These are phyloP conservation scores for Xylaria sp. DNA, from an alignment of 2,329 filamentous ascomycete species.

Conservation along the genomic window DNA sequence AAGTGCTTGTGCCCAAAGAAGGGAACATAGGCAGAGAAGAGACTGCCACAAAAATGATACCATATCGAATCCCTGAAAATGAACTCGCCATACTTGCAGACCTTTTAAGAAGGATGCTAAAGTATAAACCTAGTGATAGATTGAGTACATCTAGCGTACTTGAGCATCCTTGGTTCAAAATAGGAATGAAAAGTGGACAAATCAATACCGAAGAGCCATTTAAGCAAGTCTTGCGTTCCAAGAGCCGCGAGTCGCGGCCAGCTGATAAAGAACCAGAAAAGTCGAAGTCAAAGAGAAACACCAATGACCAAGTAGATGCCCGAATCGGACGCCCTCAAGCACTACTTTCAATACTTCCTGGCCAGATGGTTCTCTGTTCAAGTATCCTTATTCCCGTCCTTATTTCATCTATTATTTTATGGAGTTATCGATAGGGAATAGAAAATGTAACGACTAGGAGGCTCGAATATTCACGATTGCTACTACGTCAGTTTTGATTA, in stretches of 20 bases:
- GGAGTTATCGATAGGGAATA: background rate
- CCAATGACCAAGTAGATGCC: no score
- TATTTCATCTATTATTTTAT: background rate
- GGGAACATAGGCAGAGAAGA: background rate
- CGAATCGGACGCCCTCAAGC: no score
- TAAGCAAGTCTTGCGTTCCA: background rate
- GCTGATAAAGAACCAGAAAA: background rate
- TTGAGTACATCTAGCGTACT: background rate
- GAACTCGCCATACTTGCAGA: background rate
- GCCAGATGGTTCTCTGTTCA: background rate
- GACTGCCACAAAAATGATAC: background rate
- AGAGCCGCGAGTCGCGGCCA: background rate
- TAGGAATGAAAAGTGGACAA: background rate
- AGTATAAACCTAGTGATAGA: constrained; percentile 1
- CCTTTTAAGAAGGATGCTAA: constrained; percentile 4
- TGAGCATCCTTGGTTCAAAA: constrained; percentile 1
- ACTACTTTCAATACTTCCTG: background rate
- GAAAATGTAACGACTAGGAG: background rate
- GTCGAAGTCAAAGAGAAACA: background rate
- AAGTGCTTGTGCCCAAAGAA: background rate
- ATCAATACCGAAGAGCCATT: background rate
- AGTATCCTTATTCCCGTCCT: background rate
- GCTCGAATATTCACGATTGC: background rate
- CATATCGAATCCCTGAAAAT: background rate
- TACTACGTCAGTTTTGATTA: background rate